phyloP scores from a whole-genome alignment of 768 basidiomycete species.

The Auriscalpium microsporum region DNA sequence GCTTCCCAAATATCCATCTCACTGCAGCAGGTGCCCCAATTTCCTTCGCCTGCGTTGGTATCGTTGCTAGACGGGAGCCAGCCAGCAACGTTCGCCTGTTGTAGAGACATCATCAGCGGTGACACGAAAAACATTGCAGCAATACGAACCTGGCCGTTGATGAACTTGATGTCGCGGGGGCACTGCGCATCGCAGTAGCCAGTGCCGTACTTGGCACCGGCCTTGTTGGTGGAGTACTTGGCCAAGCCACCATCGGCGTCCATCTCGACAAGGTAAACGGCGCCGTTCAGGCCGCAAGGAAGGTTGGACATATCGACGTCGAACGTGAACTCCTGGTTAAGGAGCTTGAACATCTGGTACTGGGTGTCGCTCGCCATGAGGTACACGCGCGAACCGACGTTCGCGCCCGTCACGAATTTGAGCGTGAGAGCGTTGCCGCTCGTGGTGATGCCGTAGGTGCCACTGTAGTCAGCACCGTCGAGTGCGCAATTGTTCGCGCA shows the following conservation, averaged over 20 bases:
- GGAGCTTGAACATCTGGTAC: slow-evolving; percentile 43
- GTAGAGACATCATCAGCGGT: neutral
- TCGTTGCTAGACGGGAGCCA: slow-evolving; percentile 32
- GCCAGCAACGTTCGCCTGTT: slow-evolving; percentile 39
- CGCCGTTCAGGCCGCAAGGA: slow-evolving; percentile 52
- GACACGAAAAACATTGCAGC: neutral
- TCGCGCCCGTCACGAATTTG: slow-evolving; percentile 24
- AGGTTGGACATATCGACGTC: slow-evolving; percentile 52
- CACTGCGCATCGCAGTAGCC: slow-evolving; percentile 63
- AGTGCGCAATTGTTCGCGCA: slow-evolving; percentile 22
- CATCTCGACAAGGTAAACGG: slow-evolving; percentile 54
- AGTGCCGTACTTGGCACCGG: slow-evolving; percentile 54
- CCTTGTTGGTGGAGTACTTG: slow-evolving; percentile 43
- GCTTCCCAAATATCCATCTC: slow-evolving; percentile 60
- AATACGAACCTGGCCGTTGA: slow-evolving; percentile 40
- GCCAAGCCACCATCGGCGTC: slow-evolving; percentile 46
- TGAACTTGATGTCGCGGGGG: slow-evolving; percentile 52
- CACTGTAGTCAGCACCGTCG: slow-evolving; percentile 20
- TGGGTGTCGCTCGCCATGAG: slow-evolving; percentile 36
- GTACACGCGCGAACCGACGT: slow-evolving; percentile 36
- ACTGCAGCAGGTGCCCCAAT: slow-evolving; percentile 42
- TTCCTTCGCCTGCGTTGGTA: slow-evolving; percentile 38
- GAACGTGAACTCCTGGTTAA: slow-evolving; percentile 51
- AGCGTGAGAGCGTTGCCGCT: slow-evolving; percentile 24
- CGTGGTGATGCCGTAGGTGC: slow-evolving; percentile 17